These are phyloP conservation scores for Hymenoscyphus occultus DNA, from an alignment of 2,329 filamentous ascomycete species.

Conservation along the genomic window DNA sequence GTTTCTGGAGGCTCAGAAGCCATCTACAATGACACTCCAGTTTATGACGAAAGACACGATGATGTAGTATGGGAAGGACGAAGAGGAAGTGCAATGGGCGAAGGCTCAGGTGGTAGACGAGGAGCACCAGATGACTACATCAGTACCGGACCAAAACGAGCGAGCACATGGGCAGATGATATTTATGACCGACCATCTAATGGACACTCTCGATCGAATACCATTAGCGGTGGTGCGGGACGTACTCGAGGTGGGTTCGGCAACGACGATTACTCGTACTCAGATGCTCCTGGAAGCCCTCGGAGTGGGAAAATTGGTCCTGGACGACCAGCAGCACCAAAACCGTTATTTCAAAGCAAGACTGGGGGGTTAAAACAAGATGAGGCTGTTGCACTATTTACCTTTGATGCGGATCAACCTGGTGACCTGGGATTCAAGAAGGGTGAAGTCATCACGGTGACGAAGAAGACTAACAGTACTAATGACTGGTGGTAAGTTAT, in stretches of 20 bases:
- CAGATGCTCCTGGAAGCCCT: constrained; percentile 44
- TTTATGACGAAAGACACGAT: constrained; percentile 82
- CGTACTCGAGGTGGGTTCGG: constrained; percentile 43
- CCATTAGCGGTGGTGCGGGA: constrained; percentile 37
- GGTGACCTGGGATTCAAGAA: constrained; percentile 96
- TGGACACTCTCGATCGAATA: constrained; percentile 21
- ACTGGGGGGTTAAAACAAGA: constrained; percentile 60
- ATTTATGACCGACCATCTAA: constrained; percentile 60
- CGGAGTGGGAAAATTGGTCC: constrained; percentile 53
- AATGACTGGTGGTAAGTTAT: constrained; percentile 88
- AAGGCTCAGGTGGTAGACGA: constrained; percentile 55
- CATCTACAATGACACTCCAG: constrained; percentile 92
- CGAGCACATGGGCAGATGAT: constrained; percentile 73
- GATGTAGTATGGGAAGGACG: constrained; percentile 80
- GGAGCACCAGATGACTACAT: constrained; percentile 46
- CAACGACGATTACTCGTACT: constrained; percentile 51
- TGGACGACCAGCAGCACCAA: constrained; percentile 78
- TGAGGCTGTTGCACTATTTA: constrained; percentile 87
- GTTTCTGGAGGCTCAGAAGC: constrained; percentile 51
- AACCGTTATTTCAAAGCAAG: constrained; percentile 73
- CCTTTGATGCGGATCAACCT: constrained; percentile 89
- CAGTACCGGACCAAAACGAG: constrained; percentile 56
- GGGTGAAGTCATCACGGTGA: constrained; percentile 89
- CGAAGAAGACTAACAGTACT: constrained; percentile 90
- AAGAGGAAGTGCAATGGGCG: constrained; percentile 66